Evolutionary conservation across 2,329 filamentous ascomycete genomes (phyloP).

Genomic region (Clonostachys sp.): DNA sequence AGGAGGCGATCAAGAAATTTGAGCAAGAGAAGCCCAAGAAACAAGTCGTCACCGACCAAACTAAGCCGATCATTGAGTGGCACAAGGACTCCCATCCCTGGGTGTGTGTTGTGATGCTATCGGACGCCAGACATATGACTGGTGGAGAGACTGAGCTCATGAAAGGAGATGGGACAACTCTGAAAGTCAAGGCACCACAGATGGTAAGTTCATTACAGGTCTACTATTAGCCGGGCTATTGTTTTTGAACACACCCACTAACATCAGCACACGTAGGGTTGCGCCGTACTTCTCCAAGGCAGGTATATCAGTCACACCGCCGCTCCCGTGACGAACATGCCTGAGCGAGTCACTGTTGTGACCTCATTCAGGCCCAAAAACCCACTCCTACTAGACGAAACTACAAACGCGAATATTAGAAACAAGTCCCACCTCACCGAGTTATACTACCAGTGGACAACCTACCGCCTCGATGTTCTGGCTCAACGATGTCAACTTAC

Average conservation of each 20-base stretch:
- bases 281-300: constrained; percentile 37
- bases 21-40: constrained; percentile 8
- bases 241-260: background rate
- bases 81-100: constrained; percentile 46
- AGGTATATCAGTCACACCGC: constrained; percentile 39
- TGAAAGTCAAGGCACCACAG: constrained; percentile 15
- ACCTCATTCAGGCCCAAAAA: constrained; percentile 35
- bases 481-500: constrained; percentile 10
- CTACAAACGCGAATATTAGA: constrained; percentile 18
- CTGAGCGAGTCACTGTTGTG: constrained; percentile 40
- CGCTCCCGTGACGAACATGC: constrained; percentile 27
- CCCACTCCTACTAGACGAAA: constrained; percentile 31
- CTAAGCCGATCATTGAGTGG: constrained; percentile 27
- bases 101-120: constrained; percentile 47
- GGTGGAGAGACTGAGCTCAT: constrained; percentile 27
- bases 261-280: constrained; percentile 17
- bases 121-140: constrained; percentile 38
- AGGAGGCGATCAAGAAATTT: constrained; percentile 5
- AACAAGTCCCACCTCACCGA: constrained; percentile 15
- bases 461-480: constrained; percentile 15
- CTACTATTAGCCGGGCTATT: too few species aligned
- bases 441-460: constrained; percentile 20
- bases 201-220: constrained; percentile 7
- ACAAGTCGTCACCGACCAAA: constrained; percentile 9
- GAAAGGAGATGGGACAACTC: constrained; percentile 12